phyloP scores from a whole-genome alignment of 805 yeast genomes.

The Blastobotrys terrestris region DNA sequence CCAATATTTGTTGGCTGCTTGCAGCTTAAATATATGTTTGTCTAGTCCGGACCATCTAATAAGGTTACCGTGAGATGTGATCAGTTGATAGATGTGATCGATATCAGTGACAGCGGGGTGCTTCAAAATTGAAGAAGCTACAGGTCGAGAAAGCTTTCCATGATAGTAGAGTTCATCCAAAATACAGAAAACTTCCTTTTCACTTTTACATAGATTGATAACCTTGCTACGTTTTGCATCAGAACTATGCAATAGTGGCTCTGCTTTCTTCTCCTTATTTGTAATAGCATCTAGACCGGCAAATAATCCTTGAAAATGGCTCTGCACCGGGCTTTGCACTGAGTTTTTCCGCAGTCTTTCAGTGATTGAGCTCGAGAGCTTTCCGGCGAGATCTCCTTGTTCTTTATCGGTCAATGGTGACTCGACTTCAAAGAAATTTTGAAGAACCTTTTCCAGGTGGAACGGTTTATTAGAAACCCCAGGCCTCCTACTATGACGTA shows the following conservation, averaged over 20 bases:
- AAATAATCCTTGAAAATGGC: constrained; percentile 18
- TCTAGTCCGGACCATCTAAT: constrained; percentile 22
- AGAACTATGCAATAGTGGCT: background rate
- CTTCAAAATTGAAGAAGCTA: constrained; percentile 21
- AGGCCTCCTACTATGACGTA: background rate
- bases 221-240: constrained; percentile 1
- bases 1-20: constrained; percentile 27
- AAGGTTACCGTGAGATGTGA: constrained; percentile 23
- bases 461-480: background rate
- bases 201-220: background rate
- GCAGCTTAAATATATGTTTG: constrained; percentile 22
- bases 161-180: constrained; percentile 25
- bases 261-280: background rate
- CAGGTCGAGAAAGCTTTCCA: constrained; percentile 20
- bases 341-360: constrained; percentile 8
- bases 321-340: constrained; percentile 9
- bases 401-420: constrained; percentile 13
- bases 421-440: constrained; percentile 7
- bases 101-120: constrained; percentile 13
- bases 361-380: constrained; percentile 10
- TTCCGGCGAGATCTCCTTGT: constrained; percentile 10
- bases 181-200: constrained; percentile 15
- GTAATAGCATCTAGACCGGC: constrained; percentile 16
- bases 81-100: constrained; percentile 21
- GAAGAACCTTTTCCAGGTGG: background rate